phyloP scores from a whole-genome alignment of 2,329 filamentous ascomycete species.

The Hymenoscyphus linearis region DNA sequence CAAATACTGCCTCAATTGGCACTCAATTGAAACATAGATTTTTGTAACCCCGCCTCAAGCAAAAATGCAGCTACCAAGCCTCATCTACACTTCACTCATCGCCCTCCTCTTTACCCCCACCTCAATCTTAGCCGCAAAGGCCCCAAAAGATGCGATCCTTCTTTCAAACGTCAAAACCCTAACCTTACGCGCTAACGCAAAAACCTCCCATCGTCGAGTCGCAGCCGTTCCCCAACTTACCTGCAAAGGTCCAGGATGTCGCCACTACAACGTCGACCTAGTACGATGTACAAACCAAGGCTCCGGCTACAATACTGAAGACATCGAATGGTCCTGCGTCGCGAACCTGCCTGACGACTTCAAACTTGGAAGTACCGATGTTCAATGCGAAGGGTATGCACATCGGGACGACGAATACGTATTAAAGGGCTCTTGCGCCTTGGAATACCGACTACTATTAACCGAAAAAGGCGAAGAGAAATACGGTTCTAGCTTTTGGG shows the following conservation, averaged over 20 bases:
- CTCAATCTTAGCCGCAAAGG: conserved; percentile 23
- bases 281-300: conserved; percentile 91
- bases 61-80: conserved; percentile 23
- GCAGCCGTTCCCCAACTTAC: conserved; percentile 70
- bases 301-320: conserved; percentile 68
- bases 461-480: conserved; percentile 70
- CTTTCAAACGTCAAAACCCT: conserved; percentile 68
- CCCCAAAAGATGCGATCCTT: conserved; percentile 45
- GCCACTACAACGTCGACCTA: conserved; percentile 61
- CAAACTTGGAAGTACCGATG: conserved; percentile 77
- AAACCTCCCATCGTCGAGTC: conserved; percentile 72
- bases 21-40: neutral
- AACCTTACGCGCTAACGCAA: conserved; percentile 63
- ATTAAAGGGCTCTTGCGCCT: conserved; percentile 87
- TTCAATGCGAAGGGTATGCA: conserved; percentile 86
- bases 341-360: conserved; percentile 55
- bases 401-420: conserved; percentile 74
- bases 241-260: conserved; percentile 58
- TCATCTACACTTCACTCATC: conserved; percentile 23
- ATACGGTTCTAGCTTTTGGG: conserved; percentile 43
- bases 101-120: conserved; percentile 25
- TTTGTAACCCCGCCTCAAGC: neutral
- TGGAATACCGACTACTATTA: conserved; percentile 77
- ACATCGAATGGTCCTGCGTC: conserved; percentile 88
- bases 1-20: neutral